A percentile compares a stretch with the other conserved stretches of the same genome.
Evolutionary conservation across 225 moss, liverwort and hornwort species (phyloP).

Genomic region (Asterella californica): DNA sequence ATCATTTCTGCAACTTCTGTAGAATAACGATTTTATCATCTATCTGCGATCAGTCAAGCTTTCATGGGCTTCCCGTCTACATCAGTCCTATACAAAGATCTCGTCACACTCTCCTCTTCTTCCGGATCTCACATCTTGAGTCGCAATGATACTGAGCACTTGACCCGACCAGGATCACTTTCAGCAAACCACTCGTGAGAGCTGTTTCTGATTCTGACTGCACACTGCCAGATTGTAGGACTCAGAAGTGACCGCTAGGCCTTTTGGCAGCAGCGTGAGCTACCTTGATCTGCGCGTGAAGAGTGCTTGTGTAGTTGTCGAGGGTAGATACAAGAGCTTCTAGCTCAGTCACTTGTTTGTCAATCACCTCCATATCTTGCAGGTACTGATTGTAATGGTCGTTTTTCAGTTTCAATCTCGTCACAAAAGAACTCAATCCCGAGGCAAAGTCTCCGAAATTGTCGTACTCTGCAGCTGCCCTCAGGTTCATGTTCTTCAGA

Average conservation of each 20-base stretch:
- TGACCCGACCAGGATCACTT: no score
- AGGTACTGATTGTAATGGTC: constrained; percentile 57
- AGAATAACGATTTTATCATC: no score
- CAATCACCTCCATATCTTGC: constrained; percentile 69
- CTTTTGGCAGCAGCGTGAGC: constrained; percentile 36
- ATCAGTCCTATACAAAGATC: no score
- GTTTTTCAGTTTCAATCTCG: constrained; percentile 69
- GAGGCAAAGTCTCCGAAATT: constrained; percentile 71
- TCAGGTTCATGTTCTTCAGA: constrained; percentile 77
- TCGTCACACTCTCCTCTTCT: no score
- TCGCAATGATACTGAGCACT: no score
- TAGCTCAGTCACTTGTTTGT: constrained; percentile 70
- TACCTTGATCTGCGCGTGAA: constrained; percentile 63
- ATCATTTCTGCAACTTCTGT: no score
- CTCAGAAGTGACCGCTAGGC: constrained; percentile 15
- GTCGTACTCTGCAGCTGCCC: constrained; percentile 75
- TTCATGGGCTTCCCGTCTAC: no score
- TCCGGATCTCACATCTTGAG: no score
- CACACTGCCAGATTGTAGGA: neutral
- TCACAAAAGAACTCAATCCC: constrained; percentile 75
- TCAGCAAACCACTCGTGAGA: no score
- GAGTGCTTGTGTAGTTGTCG: constrained; percentile 63
- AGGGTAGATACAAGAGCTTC: constrained; percentile 82
- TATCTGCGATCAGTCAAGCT: no score
- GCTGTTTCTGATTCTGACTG: no score